These are phyloP conservation scores for Solanum etuberosum DNA, from an alignment of 257 asterid species.

Conservation along the genomic window DNA sequence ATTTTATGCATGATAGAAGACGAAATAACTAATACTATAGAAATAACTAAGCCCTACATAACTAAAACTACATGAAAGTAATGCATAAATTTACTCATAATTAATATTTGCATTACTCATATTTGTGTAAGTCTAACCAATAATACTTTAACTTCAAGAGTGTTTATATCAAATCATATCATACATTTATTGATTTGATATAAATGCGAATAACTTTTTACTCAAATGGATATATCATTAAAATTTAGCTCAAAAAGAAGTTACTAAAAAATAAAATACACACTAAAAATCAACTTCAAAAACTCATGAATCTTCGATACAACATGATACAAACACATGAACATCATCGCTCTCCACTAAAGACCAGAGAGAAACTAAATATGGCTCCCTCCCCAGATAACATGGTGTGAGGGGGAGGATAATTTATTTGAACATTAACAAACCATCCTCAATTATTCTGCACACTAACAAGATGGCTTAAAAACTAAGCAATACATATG, in stretches of 20 bases:
- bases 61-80: too few relatives aligned
- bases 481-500: not conserved
- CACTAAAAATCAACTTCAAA: not conserved
- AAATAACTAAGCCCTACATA: too few relatives aligned
- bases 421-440: not conserved
- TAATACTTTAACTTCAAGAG: too few relatives aligned
- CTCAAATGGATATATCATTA: not conserved
- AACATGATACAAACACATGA: not conserved
- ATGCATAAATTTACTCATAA: too few relatives aligned
- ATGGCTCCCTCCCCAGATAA: not conserved
- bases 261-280: not conserved
- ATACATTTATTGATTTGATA: not conserved
- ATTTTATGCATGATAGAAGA: too few relatives aligned
- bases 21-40: too few relatives aligned
- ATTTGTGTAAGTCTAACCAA: too few relatives aligned
- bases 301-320: not conserved
- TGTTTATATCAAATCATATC: not conserved
- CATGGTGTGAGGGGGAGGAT: not conserved
- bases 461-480: not conserved
- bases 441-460: not conserved
- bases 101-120: not conserved
- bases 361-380: not conserved
- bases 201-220: not conserved
- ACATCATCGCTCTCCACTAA: not conserved
- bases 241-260: not conserved